phyloP scores from a whole-genome alignment of 768 basidiomycete species.

The Serendipita indica region DNA sequence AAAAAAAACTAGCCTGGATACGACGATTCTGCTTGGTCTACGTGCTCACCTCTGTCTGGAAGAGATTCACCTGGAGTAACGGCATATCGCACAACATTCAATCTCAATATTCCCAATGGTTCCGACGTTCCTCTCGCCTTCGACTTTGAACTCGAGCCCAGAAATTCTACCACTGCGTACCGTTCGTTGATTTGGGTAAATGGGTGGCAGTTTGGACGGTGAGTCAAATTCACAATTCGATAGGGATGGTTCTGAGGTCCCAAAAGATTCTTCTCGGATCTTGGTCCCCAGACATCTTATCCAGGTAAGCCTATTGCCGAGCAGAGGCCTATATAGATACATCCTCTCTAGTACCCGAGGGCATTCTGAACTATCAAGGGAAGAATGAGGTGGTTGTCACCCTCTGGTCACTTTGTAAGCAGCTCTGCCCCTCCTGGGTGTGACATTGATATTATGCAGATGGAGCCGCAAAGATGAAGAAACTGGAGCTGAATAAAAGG shows the following conservation, averaged over 20 bases:
- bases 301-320: neutral
- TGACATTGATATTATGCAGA: neutral
- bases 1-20: slow-evolving; percentile 16
- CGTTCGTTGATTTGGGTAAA: slow-evolving; percentile 19
- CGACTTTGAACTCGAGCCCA: slow-evolving; percentile 16
- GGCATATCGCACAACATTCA: slow-evolving; percentile 21
- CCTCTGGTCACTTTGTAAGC: slow-evolving; percentile 18
- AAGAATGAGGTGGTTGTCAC: slow-evolving; percentile 19
- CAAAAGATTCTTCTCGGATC: neutral
- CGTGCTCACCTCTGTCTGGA: neutral
- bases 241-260: neutral
- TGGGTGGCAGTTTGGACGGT: slow-evolving; percentile 23
- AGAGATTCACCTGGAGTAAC: neutral
- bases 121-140: slow-evolving; percentile 20
- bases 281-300: neutral
- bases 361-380: slow-evolving; percentile 20
- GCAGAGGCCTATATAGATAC: neutral
- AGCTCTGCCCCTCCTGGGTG: neutral
- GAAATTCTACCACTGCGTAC: slow-evolving; percentile 17
- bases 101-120: slow-evolving; percentile 17
- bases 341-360: slow-evolving; percentile 18
- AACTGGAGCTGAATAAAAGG: neutral
- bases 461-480: neutral
- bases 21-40: slow-evolving; percentile 16
- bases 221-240: slow-evolving; percentile 14